phyloP scores from a whole-genome alignment of 768 basidiomycete species.

The Boletus speciosus region DNA sequence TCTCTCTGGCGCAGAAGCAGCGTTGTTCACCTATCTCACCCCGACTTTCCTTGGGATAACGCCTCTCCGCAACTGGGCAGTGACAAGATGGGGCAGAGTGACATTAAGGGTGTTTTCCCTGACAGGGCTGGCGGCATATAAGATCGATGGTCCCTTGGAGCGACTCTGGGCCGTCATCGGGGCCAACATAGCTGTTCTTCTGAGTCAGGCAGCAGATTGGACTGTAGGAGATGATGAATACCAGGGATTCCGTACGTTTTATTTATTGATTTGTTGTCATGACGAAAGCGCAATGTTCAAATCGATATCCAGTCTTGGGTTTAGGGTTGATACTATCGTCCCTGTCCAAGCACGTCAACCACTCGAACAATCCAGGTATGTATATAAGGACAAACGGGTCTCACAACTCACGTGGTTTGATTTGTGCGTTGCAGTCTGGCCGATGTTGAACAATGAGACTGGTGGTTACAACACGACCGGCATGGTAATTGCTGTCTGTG shows the following conservation, averaged over 20 bases:
- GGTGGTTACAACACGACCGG: slow-evolving; percentile 72
- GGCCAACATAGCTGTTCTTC: slow-evolving; percentile 48
- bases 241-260: slow-evolving; percentile 46
- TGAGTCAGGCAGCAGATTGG: slow-evolving; percentile 56
- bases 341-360: slow-evolving; percentile 71
- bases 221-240: slow-evolving; percentile 40
- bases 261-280: slow-evolving; percentile 2
- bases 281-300: not conserved
- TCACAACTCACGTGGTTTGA: not conserved
- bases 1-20: slow-evolving; percentile 76
- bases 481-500: slow-evolving; percentile 51
- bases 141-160: slow-evolving; percentile 46
- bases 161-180: slow-evolving; percentile 55
- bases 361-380: slow-evolving; percentile 75
- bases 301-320: slow-evolving; percentile 48
- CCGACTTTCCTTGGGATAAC: slow-evolving; percentile 56
- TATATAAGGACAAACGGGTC: not conserved
- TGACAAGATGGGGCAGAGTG: slow-evolving; percentile 47
- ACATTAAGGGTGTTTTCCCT: slow-evolving; percentile 49
- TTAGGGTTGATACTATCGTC: slow-evolving; percentile 65
- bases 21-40: slow-evolving; percentile 67
- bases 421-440: slow-evolving; percentile 57
- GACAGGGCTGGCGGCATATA: slow-evolving; percentile 52
- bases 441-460: slow-evolving; percentile 60
- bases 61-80: slow-evolving; percentile 42